Evolutionary conservation across 2,329 filamentous ascomycete genomes (phyloP).

Genomic region (Grosmannia serpens): DNA sequence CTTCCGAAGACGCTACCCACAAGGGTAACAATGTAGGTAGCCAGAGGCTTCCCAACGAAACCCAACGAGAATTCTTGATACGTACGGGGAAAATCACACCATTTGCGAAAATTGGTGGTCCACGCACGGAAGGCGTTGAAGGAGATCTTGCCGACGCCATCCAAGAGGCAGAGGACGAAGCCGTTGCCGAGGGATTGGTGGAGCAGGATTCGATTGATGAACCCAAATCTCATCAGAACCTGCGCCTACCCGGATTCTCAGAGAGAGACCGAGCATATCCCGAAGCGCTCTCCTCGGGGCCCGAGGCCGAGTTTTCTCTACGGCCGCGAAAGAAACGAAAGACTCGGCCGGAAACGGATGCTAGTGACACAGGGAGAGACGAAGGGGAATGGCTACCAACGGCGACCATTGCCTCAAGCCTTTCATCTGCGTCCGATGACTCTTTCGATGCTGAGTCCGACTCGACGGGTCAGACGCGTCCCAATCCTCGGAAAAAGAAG

Average conservation of each 20-base stretch:
- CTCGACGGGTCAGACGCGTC: slow-evolving; percentile 16
- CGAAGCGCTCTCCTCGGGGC: slow-evolving; percentile 21
- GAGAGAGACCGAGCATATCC: slow-evolving; percentile 23
- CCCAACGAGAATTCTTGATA: slow-evolving; percentile 78
- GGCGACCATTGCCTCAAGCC: slow-evolving; percentile 14
- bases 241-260: slow-evolving; percentile 62
- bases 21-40: slow-evolving; percentile 30
- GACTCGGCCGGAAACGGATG: slow-evolving; percentile 21
- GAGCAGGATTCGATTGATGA: slow-evolving; percentile 28
- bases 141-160: slow-evolving; percentile 67
- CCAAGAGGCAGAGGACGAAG: slow-evolving; percentile 71
- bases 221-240: slow-evolving; percentile 56
- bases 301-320: slow-evolving; percentile 44
- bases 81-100: slow-evolving; percentile 96
- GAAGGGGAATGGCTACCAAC: slow-evolving; percentile 10
- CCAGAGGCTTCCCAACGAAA: slow-evolving; percentile 64
- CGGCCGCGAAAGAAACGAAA: slow-evolving; percentile 46
- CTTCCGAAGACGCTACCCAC: slow-evolving; percentile 21
- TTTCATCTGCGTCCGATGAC: slow-evolving; percentile 11
- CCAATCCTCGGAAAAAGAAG: slow-evolving; percentile 21
- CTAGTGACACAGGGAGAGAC: slow-evolving; percentile 20
- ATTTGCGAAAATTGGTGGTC: slow-evolving; percentile 66
- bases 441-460: slow-evolving; percentile 5
- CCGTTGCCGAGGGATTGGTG: slow-evolving; percentile 37
- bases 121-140: slow-evolving; percentile 48